These are phyloP conservation scores for Macadamia tetraphylla DNA, from an alignment of 164 flowering plant genomes.

Conservation along the genomic window DNA sequence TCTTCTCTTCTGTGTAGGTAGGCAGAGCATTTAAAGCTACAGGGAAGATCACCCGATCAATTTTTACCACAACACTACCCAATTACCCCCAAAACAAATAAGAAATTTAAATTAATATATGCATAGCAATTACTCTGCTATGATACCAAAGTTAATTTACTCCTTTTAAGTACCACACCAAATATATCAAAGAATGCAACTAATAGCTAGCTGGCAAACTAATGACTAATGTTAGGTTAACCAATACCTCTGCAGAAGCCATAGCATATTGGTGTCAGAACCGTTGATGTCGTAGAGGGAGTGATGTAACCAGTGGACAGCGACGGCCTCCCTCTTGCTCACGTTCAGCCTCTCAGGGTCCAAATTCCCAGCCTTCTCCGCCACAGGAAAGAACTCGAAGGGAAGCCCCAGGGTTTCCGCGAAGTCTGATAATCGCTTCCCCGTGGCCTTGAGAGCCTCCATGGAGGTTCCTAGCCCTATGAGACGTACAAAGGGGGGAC, in stretches of 20 bases:
- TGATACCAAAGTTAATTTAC: no score
- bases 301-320: slow-evolving; percentile 95
- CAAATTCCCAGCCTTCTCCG: slow-evolving; percentile 78
- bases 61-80: no score
- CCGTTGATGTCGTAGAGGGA: slow-evolving; percentile 93
- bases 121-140: no score
- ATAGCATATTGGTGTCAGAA: slow-evolving; percentile 71
- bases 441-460: slow-evolving; percentile 85
- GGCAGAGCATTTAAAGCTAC: no score
- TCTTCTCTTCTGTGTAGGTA: no score
- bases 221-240: no score
- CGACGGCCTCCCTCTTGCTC: slow-evolving; percentile 85
- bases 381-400: slow-evolving; percentile 79
- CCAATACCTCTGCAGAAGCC: slow-evolving; percentile 92
- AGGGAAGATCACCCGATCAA: no score
- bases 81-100: no score
- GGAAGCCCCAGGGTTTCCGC: slow-evolving; percentile 88
- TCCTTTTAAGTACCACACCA: no score
- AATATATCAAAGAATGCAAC: no score
- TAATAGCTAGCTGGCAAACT: no score
- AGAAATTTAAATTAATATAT: no score
- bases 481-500: slow-evolving; percentile 76
- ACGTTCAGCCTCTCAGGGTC: slow-evolving; percentile 69
- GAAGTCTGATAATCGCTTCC: slow-evolving; percentile 81
- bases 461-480: slow-evolving; percentile 80